Evolutionary conservation across 768 basidiomycete genomes (phyloP), one percentile per base, ranked within the genome.

Genomic region (Cyathus striatus): DNA sequence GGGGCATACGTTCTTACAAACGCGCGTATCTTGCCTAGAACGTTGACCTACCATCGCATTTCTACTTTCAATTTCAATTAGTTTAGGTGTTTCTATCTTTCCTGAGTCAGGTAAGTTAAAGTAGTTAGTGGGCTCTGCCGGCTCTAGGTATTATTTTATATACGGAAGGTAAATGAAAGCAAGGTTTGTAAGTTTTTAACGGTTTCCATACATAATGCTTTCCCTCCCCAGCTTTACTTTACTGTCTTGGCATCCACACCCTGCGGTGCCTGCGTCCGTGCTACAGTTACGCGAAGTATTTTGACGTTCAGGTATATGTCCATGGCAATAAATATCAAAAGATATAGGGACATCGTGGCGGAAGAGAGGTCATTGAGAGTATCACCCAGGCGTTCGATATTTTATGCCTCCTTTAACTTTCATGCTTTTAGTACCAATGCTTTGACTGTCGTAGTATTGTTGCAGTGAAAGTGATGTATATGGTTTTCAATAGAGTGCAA

Each of bases 371-470:
- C 4, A 69, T 83, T 23, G 87, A 90, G 65, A 89, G 74, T 54
- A 82, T 76, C 10, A 65, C 90, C 21, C 81, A 82, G 2, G n/a
- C n/a, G n/a, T n/a, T n/a, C n/a, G n/a, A n/a, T n/a, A n/a, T n/a
- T n/a, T n/a, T n/a, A n/a, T n/a, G n/a, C n/a, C n/a, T n/a, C n/a
- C n/a, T n/a, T n/a, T n/a, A n/a, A n/a, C n/a, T n/a, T n/a, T n/a
- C n/a, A n/a, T n/a, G n/a, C n/a, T 35, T 18, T 5, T 49, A 88
- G 85, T 86, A 78, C 49, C 85, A 91, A 65, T 86, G 84, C 52
- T 88, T 89, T 51, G 83, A 88, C 57, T 90, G 89, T 88, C 70
- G 86, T 51, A 81, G 86, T 12, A 57, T 90, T 12, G 58, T 85
- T 38, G 72, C 64, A 18, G 88, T 89, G 83, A 86, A 84, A 73